Percentiles rank a stretch among this genome's conserved stretches.
These are phyloP conservation scores for Hypomontagnella monticulosa DNA, from an alignment of 495 filamentous ascomycete genomes.

Conservation along the genomic window DNA sequence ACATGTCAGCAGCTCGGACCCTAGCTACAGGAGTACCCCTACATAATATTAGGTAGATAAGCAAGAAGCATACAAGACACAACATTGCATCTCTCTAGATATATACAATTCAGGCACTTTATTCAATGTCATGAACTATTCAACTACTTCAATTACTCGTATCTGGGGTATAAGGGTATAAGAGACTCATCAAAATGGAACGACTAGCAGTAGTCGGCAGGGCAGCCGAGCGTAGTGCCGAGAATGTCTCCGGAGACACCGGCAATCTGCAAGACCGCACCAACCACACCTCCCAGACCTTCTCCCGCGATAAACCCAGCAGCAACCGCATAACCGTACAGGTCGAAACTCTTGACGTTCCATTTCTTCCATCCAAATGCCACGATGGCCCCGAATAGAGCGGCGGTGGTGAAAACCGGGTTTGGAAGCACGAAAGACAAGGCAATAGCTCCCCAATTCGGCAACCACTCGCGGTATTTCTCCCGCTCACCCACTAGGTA, in stretches of 20 bases:
- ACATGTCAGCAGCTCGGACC: too few species aligned
- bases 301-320: slow-evolving; percentile 75
- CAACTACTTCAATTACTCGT: background rate
- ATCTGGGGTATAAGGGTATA: slow-evolving; percentile 37
- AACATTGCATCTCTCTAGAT: too few species aligned
- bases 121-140: slow-evolving; percentile 7
- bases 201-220: slow-evolving; percentile 44
- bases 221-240: slow-evolving; percentile 62
- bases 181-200: background rate
- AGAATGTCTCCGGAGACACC: slow-evolving; percentile 58
- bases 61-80: too few species aligned
- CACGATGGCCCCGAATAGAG: slow-evolving; percentile 65
- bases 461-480: slow-evolving; percentile 67
- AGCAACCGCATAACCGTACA: slow-evolving; percentile 72
- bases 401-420: slow-evolving; percentile 65
- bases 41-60: too few species aligned
- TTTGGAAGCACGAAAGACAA: slow-evolving; percentile 70
- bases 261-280: slow-evolving; percentile 64
- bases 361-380: slow-evolving; percentile 69
- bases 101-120: slow-evolving; percentile 6
- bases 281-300: slow-evolving; percentile 71
- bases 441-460: slow-evolving; percentile 74
- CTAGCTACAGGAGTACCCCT: too few species aligned
- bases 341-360: slow-evolving; percentile 63
- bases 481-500: slow-evolving; percentile 63